These are phyloP conservation scores for Parastagonospora avenae DNA, from an alignment of 2,329 filamentous ascomycete species.

Conservation along the genomic window DNA sequence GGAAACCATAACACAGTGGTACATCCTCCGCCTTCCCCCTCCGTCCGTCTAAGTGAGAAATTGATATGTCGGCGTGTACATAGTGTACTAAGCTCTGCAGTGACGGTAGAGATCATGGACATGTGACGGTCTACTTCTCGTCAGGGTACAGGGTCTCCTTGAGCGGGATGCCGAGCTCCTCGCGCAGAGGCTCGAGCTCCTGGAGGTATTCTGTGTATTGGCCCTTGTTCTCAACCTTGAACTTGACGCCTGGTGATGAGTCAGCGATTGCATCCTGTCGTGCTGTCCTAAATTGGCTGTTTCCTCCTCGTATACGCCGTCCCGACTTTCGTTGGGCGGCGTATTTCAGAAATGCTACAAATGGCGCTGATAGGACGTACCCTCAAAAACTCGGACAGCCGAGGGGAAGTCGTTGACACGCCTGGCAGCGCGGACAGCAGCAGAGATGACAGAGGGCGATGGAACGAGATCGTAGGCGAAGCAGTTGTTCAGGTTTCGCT, in stretches of 20 bases:
- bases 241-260: constrained; percentile 78
- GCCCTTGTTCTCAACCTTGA: constrained; percentile 97
- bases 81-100: constrained; percentile 15
- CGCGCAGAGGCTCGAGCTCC: constrained; percentile 88
- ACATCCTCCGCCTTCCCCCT: constrained; percentile 26
- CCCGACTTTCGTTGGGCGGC: neutral
- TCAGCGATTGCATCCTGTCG: constrained; percentile 18
- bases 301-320: neutral
- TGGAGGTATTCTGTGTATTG: constrained; percentile 97
- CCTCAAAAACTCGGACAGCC: constrained; percentile 97
- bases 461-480: constrained; percentile 99
- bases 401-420: constrained; percentile 99
- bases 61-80: constrained; percentile 30
- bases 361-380: constrained; percentile 58
- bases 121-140: constrained; percentile 33
- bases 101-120: constrained; percentile 14
- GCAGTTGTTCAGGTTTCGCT: constrained; percentile 98
- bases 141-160: constrained; percentile 92
- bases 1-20: constrained; percentile 34
- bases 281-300: neutral
- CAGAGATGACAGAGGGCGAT: constrained; percentile 85
- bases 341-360: neutral
- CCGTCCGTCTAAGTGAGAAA: constrained; percentile 26
- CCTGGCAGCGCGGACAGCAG: constrained; percentile 90
- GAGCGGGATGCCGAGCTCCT: constrained; percentile 88